Evolutionary conservation across 1,139 yeast genomes (phyloP).

Genomic region (Suhomyces bolitotheri): DNA sequence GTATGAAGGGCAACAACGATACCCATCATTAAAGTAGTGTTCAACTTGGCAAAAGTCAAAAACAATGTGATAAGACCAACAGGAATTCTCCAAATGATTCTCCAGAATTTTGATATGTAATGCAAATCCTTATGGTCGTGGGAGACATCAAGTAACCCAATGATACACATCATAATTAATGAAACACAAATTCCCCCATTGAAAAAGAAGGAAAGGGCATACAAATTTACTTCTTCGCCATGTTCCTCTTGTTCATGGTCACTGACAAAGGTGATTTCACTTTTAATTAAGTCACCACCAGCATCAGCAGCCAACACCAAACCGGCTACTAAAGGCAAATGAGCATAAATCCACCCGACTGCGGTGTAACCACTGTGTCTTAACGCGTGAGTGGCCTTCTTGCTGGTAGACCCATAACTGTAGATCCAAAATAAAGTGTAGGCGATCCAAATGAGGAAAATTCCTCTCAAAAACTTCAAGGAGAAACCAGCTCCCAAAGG

Average conservation of each 20-base stretch:
- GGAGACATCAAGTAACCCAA: constrained; percentile 43
- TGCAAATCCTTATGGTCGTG: constrained; percentile 35
- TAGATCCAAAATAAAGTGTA: constrained; percentile 56
- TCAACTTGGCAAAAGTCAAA: constrained; percentile 47
- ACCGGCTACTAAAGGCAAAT: constrained; percentile 53
- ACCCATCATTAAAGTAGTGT: constrained; percentile 47
- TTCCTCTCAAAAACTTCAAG: constrained; percentile 46
- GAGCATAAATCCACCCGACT: constrained; percentile 48
- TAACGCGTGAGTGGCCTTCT: constrained; percentile 54
- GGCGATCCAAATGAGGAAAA: constrained; percentile 52
- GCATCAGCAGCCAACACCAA: constrained; percentile 63
- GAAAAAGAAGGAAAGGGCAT: constrained; percentile 47
- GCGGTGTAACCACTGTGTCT: constrained; percentile 53
- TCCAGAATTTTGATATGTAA: constrained; percentile 34
- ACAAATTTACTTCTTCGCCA: constrained; percentile 24
- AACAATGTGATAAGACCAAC: constrained; percentile 41
- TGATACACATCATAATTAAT: constrained; percentile 32
- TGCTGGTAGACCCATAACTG: constrained; percentile 53
- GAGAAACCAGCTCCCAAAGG: constrained; percentile 53
- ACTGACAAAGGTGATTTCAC: constrained; percentile 3
- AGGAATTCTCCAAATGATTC: constrained; percentile 44
- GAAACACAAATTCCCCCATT: constrained; percentile 52
- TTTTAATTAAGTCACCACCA: constrained; percentile 50
- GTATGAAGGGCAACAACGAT: constrained; percentile 36
- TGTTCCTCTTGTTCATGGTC: constrained; percentile 23